Evolutionary conservation across 2,329 filamentous ascomycete species (phyloP).

Genomic region (Ophiognomonia clavigignenti-juglandacearum): DNA sequence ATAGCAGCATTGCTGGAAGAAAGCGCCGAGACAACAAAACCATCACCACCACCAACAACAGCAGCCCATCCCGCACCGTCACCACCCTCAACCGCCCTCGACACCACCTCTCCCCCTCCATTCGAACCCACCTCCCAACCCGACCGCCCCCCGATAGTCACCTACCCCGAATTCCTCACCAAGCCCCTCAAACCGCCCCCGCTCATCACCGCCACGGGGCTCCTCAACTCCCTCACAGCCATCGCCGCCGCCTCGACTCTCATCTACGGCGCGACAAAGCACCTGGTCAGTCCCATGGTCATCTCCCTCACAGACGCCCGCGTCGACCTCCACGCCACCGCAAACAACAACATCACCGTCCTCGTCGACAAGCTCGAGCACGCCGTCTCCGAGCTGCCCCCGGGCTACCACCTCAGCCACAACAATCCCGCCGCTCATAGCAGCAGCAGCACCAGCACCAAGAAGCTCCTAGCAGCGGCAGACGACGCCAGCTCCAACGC

Average conservation of each 20-base stretch:
- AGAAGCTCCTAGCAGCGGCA: conserved; percentile 12
- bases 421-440: conserved; percentile 17
- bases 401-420: conserved; percentile 17
- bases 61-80: conserved; percentile 1
- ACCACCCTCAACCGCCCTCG: not conserved
- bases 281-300: conserved; percentile 60
- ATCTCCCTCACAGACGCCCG: conserved; percentile 47
- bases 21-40: conserved; percentile 9
- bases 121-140: conserved; percentile 17
- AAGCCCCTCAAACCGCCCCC: conserved; percentile 52
- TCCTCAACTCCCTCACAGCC: conserved; percentile 56
- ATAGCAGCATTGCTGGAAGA: conserved; percentile 60
- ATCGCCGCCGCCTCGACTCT: conserved; percentile 54
- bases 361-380: conserved; percentile 48
- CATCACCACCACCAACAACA: conserved; percentile 5
- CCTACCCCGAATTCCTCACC: conserved; percentile 65
- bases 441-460: conserved; percentile 25
- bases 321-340: conserved; percentile 45
- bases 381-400: conserved; percentile 58
- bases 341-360: conserved; percentile 38
- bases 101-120: conserved; percentile 17
- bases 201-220: conserved; percentile 54
- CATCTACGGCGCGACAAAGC: conserved; percentile 67
- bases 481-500: conserved; percentile 33
- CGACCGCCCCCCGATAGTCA: conserved; percentile 58